phyloP scores from a whole-genome alignment of 345 rosid species.

The Noccaea caerulescens region DNA sequence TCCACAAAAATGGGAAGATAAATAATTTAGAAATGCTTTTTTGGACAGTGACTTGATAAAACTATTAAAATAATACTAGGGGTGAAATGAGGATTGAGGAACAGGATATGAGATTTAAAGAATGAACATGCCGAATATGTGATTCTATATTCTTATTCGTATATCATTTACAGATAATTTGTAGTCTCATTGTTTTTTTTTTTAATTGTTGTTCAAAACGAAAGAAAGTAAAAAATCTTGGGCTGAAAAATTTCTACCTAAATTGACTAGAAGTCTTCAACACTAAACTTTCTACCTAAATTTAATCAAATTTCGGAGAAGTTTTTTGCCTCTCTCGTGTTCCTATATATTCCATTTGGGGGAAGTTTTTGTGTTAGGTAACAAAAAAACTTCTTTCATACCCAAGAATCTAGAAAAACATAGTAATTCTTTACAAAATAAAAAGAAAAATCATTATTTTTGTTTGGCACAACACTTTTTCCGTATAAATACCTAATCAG shows the following conservation, averaged over 20 bases:
- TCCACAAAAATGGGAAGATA: constrained; percentile 44
- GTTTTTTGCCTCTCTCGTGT: neutral
- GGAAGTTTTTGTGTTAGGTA: neutral
- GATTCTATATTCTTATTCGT: neutral
- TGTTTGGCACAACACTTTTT: constrained; percentile 1
- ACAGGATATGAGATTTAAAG: neutral
- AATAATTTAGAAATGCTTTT: neutral
- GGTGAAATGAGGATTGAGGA: constrained; percentile 1
- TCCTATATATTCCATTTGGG: constrained; percentile 3
- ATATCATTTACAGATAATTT: too few species aligned
- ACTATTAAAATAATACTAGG: neutral
- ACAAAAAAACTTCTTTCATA: neutral
- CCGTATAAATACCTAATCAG: neutral
- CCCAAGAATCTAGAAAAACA: neutral
- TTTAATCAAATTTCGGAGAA: neutral
- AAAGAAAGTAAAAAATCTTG: neutral
- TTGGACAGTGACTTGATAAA: neutral
- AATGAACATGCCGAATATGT: constrained; percentile 7
- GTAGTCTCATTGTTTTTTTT: too few species aligned
- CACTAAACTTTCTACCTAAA: too few species aligned
- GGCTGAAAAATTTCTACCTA: too few species aligned
- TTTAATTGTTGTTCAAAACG: too few species aligned
- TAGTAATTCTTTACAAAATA: neutral
- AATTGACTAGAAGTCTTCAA: too few species aligned
- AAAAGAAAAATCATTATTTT: neutral